Base-by-base conservation (phyloP, 495 filamentous ascomycete species). In the Xylaria palmicola region DNA sequence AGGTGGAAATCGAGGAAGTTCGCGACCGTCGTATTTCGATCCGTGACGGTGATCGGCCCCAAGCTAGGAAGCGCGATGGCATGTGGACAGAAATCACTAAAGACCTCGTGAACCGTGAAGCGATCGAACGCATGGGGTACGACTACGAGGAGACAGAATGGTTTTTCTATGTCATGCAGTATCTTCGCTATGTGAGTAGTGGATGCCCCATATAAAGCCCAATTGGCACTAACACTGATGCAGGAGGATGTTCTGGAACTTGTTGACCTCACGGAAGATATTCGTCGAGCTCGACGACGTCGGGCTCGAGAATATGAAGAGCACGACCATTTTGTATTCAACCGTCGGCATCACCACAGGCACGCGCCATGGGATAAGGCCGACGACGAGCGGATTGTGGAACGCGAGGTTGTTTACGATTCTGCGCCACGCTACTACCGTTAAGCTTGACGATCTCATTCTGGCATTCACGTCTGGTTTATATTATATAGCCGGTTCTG, bases 81-180 rank as follows among this genome's bases (percentile, higher is more conserved):
- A 88, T 96, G 73, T 98, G 95, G 95, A 98, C 94, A 0, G 94
- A 98, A 71, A 92, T 98, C 65, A 96, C 93, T 7, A 97, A 96
- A 76, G 92, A 96, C 65, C 73, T 98, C 48, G 91, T 98, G 12
- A 82, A 88, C 39, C 84, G 85, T 56, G 93, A 98, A 69, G 95
- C 94, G 0, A 91, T 98, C 64, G 87, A 96, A 61, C 77, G 86
- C 53, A 71, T 86, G 59, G 92, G 91, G 0, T 98, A 95, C 74
- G 90, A 91, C 64, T 98, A 86, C 68, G 93, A 98, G 68, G 93
- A 98, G 77, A 94, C 91, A 2, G 88, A 90, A 51, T 84, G 76
- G 49, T 96, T 90, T 74, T 98, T 89, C 74, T 98, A 97, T 68
- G 84, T 98, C 36, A 92, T 96, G 77, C 87, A 93, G 59, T 97